Conservation (phyloP, 148 eudicot genomes). For the Spergularia marina region DNA sequence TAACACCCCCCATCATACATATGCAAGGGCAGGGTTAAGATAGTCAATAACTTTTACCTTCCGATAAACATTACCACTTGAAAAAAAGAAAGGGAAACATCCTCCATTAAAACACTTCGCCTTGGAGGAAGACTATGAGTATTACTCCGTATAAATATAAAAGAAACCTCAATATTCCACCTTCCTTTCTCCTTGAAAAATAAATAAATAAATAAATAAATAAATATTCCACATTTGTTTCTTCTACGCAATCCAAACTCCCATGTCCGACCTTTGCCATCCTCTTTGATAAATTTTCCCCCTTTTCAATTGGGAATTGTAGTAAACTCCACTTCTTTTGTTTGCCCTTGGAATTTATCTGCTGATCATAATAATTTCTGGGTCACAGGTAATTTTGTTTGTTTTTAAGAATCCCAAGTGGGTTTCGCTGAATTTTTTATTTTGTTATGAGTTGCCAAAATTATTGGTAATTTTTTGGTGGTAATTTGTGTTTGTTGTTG, state of each 20-base stretch:
- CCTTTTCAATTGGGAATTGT: constrained; percentile 16
- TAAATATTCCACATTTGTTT: constrained; percentile 18
- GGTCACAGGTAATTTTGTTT: constrained; percentile 32
- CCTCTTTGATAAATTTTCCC: background rate
- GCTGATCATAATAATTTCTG: constrained; percentile 26
- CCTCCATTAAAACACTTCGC: constrained; percentile 14
- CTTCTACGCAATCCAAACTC: constrained; percentile 42
- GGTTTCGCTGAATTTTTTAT: constrained; percentile 4
- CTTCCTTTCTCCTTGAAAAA: too few relatives aligned
- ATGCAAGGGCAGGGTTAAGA: too few relatives aligned
- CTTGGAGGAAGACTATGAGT: too few relatives aligned
- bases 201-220: background rate
- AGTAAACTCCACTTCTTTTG: background rate
- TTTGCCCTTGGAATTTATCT: background rate
- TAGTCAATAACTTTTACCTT: too few relatives aligned
- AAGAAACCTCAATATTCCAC: constrained; percentile 7
- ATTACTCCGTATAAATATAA: constrained; percentile 1
- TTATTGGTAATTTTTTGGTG: background rate
- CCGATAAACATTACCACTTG: too few relatives aligned
- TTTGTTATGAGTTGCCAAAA: too few relatives aligned
- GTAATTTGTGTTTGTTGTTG: constrained; percentile 1
- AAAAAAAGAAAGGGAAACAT: background rate
- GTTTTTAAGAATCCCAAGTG: background rate
- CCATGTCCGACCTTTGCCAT: background rate
- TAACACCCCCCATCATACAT: too few relatives aligned